Percentiles rank a stretch among this genome's conserved stretches.
These are phyloP conservation scores for Symbiodinium natans DNA, from an alignment of 73 alveolate species.

Conservation along the genomic window DNA sequence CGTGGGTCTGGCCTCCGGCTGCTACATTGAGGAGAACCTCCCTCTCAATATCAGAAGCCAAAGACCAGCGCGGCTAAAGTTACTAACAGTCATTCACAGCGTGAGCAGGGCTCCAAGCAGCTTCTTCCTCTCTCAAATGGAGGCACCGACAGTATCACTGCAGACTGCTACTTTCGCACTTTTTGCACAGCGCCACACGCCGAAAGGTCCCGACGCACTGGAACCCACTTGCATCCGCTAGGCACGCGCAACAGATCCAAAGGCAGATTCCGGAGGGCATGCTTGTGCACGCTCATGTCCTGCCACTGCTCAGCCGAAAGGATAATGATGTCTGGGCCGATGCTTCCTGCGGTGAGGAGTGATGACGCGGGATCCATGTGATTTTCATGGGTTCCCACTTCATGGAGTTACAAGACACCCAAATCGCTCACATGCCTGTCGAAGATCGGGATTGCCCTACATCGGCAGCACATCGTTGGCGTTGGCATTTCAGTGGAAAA, in stretches of 20 bases:
- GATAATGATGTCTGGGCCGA: slow-evolving; percentile 91
- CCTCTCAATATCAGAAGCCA: neutral
- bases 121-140: too few species aligned
- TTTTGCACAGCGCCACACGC: slow-evolving; percentile 3
- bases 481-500: too few species aligned
- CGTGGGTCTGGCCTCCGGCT: neutral
- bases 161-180: neutral
- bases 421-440: neutral
- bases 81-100: too few species aligned
- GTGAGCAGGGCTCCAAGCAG: too few species aligned
- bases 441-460: too few species aligned
- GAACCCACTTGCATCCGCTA: neutral
- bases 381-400: neutral
- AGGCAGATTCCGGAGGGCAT: neutral
- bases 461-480: too few species aligned
- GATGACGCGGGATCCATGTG: neutral
- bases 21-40: slow-evolving; percentile 5
- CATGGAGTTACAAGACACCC: neutral
- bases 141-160: neutral
- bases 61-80: too few species aligned
- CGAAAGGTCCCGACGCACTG: neutral
- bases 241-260: neutral
- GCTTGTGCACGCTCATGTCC: neutral
- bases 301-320: slow-evolving; percentile 54
- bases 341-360: slow-evolving; percentile 22